Evolutionary conservation across 1,284 basidiomycete species (phyloP).

Genomic region (Coniferiporia weirii): DNA sequence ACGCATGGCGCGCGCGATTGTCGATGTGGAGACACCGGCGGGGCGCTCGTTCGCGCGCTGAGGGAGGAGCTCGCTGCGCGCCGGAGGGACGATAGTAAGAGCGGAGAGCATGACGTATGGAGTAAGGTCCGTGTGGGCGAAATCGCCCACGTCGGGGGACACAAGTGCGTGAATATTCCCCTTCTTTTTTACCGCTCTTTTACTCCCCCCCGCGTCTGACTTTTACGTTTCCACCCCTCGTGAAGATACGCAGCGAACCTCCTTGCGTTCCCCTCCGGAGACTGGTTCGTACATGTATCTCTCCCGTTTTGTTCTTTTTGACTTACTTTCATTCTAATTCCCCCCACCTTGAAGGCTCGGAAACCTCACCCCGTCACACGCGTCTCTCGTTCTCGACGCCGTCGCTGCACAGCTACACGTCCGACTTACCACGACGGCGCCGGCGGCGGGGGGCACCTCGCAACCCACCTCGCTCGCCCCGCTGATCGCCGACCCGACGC

Average conservation of each 20-base stretch:
- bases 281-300: slow-evolving; percentile 63
- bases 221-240: too few species aligned
- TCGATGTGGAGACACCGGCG: slow-evolving; percentile 66
- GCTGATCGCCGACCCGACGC: slow-evolving; percentile 26
- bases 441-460: slow-evolving; percentile 16
- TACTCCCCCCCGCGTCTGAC: too few species aligned
- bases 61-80: slow-evolving; percentile 26
- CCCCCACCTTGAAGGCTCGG: slow-evolving; percentile 45
- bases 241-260: slow-evolving; percentile 75
- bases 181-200: too few species aligned
- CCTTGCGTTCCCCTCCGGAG: slow-evolving; percentile 68
- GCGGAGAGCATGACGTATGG: slow-evolving; percentile 26
- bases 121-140: slow-evolving; percentile 45
- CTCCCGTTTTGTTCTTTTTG: too few species aligned
- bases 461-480: slow-evolving; percentile 28
- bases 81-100: not conserved
- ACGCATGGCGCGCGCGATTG: slow-evolving; percentile 70
- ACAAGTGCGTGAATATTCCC: slow-evolving; percentile 62
- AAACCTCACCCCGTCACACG: slow-evolving; percentile 49
- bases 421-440: not conserved
- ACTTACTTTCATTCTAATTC: too few species aligned
- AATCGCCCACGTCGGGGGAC: slow-evolving; percentile 79
- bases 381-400: slow-evolving; percentile 47
- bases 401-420: slow-evolving; percentile 30
- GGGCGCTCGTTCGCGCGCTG: slow-evolving; percentile 37